phyloP scores from a whole-genome alignment of 345 rosid species.

The Euphorbia tirucalli region DNA sequence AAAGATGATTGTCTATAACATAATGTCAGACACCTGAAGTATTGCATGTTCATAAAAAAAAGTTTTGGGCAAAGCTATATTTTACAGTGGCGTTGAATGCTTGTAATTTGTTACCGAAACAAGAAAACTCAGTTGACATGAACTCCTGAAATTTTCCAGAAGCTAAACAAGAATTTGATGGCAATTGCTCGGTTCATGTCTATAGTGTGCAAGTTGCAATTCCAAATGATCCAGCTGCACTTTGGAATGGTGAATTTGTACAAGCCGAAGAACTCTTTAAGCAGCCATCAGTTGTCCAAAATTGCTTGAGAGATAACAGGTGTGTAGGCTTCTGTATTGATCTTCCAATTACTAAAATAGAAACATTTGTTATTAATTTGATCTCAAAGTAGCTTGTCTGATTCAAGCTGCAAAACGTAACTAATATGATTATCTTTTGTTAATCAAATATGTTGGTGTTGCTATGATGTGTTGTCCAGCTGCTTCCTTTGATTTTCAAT shows the following conservation, averaged over 20 bases:
- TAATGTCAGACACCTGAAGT: background rate
- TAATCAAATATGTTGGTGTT: background rate
- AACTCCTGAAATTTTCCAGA: slow-evolving; percentile 41
- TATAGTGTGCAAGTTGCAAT: slow-evolving; percentile 83
- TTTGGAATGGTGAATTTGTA: slow-evolving; percentile 84
- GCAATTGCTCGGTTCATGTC: slow-evolving; percentile 60
- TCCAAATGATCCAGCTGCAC: slow-evolving; percentile 75
- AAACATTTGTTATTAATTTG: background rate
- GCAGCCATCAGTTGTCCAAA: slow-evolving; percentile 49
- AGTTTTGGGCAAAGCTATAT: background rate
- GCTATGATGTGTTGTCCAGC: background rate
- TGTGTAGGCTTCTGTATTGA: slow-evolving; percentile 15
- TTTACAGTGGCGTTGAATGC: background rate
- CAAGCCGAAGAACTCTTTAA: slow-evolving; percentile 85
- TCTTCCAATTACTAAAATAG: background rate
- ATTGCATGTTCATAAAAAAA: background rate
- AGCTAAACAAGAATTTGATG: slow-evolving; percentile 68
- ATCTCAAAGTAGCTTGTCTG: background rate
- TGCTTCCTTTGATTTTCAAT: background rate
- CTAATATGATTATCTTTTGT: background rate
- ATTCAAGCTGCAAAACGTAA: background rate
- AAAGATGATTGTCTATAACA: background rate
- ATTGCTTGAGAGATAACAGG: slow-evolving; percentile 96
- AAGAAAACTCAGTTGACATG: slow-evolving; percentile 5
- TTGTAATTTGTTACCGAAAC: background rate